Evolutionary conservation across 495 filamentous ascomycete genomes (phyloP), one percentile per base, ranked within the genome.

Genomic region (Elasticomyces elasticus): DNA sequence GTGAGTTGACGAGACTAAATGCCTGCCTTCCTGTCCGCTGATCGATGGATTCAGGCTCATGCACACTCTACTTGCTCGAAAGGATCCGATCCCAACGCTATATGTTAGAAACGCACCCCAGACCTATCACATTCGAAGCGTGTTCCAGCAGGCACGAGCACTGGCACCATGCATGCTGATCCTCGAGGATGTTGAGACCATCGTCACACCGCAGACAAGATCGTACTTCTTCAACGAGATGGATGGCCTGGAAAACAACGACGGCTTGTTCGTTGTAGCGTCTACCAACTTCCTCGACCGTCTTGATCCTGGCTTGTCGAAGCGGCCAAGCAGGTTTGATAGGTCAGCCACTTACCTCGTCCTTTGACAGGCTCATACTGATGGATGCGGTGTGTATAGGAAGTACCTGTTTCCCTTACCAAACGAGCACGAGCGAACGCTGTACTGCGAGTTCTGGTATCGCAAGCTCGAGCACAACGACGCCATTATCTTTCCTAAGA

Each of bases 201-300:
- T 84, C n/a, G 75, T 85, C 9, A 74, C 69, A 1, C 71, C 72
- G 35, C 54, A 49, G 6, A 76, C 79, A 19, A 66, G 81, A 12
- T 76, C 72, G 53, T 86, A 82, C 67, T 86, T 87, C 62, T 74
- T 87, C 54, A 86, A 86, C 61, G 80, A 86, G 59, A 30, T 49
- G 24, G 83, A 86, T 56, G 83, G 84, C 0, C 67, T 87, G 24
- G 79, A 78, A 58, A 64, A 59, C 26, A 70, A 70, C 52, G 63
- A 68, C 26, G 67, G 68, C 30, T 61, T 70, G 20, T 60, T 70
- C 41, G 64, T 70, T 54, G 62, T 70, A 10, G 66, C 65, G 4
- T 63, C 61, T 11, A 70, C 66, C 9, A 70, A 70, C 49, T 64
- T 67, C 54, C 46, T 70, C 31, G 66, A 69, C 54, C 51, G 44